Conservation (phyloP, 2,329 filamentous ascomycete species). For the Fusarium sp. region DNA sequence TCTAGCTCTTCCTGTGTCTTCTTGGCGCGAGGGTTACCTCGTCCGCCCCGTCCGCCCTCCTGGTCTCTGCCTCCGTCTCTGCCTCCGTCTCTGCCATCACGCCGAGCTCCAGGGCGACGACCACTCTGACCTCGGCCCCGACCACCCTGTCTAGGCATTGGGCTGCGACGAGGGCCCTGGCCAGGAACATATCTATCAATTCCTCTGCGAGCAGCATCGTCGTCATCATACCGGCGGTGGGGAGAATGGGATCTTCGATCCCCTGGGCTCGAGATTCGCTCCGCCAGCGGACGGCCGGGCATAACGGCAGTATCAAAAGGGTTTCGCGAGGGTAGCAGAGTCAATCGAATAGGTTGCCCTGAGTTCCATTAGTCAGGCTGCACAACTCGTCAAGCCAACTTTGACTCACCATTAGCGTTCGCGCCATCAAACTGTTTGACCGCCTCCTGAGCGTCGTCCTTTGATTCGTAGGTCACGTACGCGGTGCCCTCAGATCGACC, state of each 20-base stretch:
- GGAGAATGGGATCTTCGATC: constrained; percentile 73
- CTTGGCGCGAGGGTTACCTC: constrained; percentile 69
- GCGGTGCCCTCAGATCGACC: constrained; percentile 89
- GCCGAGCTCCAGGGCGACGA: constrained; percentile 62
- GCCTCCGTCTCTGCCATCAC: constrained; percentile 54
- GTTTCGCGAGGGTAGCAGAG: constrained; percentile 71
- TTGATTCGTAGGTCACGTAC: constrained; percentile 81
- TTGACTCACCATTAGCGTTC: constrained; percentile 79
- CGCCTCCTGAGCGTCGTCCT: constrained; percentile 78
- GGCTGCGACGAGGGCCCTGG: constrained; percentile 65
- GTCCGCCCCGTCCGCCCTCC: constrained; percentile 55
- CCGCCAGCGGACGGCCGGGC: constrained; percentile 69
- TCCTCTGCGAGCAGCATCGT: constrained; percentile 72
- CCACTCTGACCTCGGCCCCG: constrained; percentile 55
- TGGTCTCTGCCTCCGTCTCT: constrained; percentile 48
- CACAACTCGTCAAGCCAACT: not conserved
- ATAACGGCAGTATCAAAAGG: constrained; percentile 68
- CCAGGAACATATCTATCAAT: constrained; percentile 86
- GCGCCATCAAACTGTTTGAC: constrained; percentile 87
- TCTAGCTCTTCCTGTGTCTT: constrained; percentile 95
- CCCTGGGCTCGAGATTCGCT: constrained; percentile 68
- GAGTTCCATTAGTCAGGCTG: constrained; percentile 12
- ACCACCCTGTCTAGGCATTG: constrained; percentile 64
- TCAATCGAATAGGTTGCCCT: constrained; percentile 85
- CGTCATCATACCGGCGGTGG: constrained; percentile 60